Evolutionary conservation across 495 filamentous ascomycete genomes (phyloP).

Genomic region (Cercophora newfieldiana): DNA sequence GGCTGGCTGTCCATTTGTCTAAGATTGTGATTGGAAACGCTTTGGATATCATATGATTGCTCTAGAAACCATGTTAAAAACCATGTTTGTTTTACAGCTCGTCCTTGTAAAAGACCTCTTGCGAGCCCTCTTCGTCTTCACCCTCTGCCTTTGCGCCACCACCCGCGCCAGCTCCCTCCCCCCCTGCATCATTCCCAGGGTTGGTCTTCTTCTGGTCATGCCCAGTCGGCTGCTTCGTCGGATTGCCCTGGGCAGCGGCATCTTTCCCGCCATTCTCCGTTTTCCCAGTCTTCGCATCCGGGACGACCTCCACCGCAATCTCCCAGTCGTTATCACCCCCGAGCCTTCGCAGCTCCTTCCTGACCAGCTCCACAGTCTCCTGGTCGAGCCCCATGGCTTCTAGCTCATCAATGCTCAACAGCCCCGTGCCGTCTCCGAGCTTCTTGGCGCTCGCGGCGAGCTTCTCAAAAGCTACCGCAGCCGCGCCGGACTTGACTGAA

Average conservation of each 20-base stretch:
- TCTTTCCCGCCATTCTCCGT: slow-evolving; percentile 31
- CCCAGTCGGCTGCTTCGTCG: not conserved
- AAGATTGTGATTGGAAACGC: too few species aligned
- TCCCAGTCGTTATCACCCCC: slow-evolving; percentile 58
- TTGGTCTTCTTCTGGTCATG: not conserved
- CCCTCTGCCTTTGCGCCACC: slow-evolving; percentile 15
- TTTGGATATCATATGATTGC: too few species aligned
- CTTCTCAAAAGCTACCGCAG: slow-evolving; percentile 33
- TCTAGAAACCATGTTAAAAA: too few species aligned
- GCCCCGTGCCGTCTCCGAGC: slow-evolving; percentile 53
- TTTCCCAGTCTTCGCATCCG: slow-evolving; percentile 47
- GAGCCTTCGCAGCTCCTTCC: slow-evolving; percentile 53
- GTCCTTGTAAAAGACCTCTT: slow-evolving; percentile 50
- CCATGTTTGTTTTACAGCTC: slow-evolving; percentile 48
- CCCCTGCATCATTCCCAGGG: slow-evolving; percentile 7
- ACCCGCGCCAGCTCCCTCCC: slow-evolving; percentile 40
- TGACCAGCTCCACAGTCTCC: slow-evolving; percentile 63
- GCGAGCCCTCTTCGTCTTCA: slow-evolving; percentile 39
- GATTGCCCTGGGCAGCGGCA: slow-evolving; percentile 17
- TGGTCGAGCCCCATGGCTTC: slow-evolving; percentile 69
- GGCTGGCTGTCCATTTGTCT: too few species aligned
- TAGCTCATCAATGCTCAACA: slow-evolving; percentile 53
- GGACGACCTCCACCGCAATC: slow-evolving; percentile 50
- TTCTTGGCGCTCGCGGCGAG: slow-evolving; percentile 42
- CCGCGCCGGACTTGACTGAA: slow-evolving; percentile 12